Conservation (phyloP, 2,329 filamentous ascomycete species). For the Diplodia mutila region DNA sequence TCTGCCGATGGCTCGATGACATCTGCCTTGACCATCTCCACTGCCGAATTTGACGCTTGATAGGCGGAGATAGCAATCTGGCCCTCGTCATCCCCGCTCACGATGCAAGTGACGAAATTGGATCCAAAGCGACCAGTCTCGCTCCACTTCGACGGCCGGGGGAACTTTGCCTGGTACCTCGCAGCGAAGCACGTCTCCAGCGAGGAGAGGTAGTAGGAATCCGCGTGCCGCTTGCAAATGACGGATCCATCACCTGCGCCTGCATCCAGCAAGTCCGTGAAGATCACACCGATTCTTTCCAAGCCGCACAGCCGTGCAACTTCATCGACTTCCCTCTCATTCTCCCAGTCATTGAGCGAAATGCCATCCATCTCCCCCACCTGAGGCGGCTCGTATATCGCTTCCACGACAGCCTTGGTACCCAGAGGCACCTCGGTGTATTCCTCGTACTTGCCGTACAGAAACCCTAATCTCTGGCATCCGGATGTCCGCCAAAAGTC, state of each 20-base stretch:
- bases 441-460: slow-evolving; percentile 89
- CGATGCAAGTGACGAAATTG: slow-evolving; percentile 93
- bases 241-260: slow-evolving; percentile 82
- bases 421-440: slow-evolving; percentile 92
- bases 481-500: slow-evolving; percentile 90
- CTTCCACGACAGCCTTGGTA: slow-evolving; percentile 93
- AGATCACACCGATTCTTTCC: slow-evolving; percentile 88
- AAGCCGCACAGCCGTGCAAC: slow-evolving; percentile 82
- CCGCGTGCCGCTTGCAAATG: slow-evolving; percentile 91
- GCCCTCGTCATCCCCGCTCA: slow-evolving; percentile 89
- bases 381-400: slow-evolving; percentile 95
- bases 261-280: slow-evolving; percentile 86
- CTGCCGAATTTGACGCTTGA: slow-evolving; percentile 91
- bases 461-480: slow-evolving; percentile 80
- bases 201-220: slow-evolving; percentile 92
- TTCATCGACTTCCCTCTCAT: slow-evolving; percentile 79
- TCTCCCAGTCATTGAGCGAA: slow-evolving; percentile 81
- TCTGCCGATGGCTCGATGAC: slow-evolving; percentile 95
- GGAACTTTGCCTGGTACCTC: slow-evolving; percentile 82
- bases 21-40: slow-evolving; percentile 95
- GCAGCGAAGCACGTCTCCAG: slow-evolving; percentile 90
- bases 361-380: slow-evolving; percentile 86
- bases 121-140: slow-evolving; percentile 93
- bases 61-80: slow-evolving; percentile 90
- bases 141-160: slow-evolving; percentile 94